phyloP scores from a whole-genome alignment of 2,329 filamentous ascomycete species.

The Monilinia fructicola region DNA sequence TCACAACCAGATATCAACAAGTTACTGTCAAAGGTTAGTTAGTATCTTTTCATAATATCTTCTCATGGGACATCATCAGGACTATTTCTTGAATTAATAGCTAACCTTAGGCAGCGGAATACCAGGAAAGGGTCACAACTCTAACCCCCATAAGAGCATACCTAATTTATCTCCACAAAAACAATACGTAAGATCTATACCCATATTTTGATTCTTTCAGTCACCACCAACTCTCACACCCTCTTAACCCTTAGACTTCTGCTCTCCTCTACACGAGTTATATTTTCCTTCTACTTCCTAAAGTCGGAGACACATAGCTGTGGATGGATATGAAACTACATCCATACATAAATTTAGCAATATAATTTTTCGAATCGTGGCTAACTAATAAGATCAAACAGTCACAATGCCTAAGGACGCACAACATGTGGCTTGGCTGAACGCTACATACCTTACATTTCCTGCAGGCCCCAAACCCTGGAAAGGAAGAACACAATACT shows the following conservation, averaged over 20 bases:
- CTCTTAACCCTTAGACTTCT: neutral
- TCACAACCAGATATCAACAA: too few relatives aligned
- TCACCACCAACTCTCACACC: too few relatives aligned
- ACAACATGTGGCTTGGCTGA: neutral
- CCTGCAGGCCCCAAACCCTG: neutral
- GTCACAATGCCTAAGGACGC: neutral
- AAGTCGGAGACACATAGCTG: neutral
- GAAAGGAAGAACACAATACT: neutral
- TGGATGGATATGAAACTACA: neutral
- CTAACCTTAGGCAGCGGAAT: constrained; percentile 4
- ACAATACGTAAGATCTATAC: neutral
- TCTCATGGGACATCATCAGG: neutral
- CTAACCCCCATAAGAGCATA: too few relatives aligned
- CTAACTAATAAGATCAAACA: neutral
- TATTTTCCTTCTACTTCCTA: neutral
- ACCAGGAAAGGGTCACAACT: too few relatives aligned
- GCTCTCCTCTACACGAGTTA: neutral
- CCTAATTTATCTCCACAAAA: too few relatives aligned
- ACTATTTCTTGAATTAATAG: neutral
- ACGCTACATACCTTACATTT: neutral
- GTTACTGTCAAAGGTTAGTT: neutral
- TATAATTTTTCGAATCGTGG: neutral
- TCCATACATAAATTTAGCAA: neutral
- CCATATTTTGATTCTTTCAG: neutral
- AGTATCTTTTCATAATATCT: neutral